Conservation (phyloP, 352 stramenopile genomes). For the Globisporangium emineosum region DNA sequence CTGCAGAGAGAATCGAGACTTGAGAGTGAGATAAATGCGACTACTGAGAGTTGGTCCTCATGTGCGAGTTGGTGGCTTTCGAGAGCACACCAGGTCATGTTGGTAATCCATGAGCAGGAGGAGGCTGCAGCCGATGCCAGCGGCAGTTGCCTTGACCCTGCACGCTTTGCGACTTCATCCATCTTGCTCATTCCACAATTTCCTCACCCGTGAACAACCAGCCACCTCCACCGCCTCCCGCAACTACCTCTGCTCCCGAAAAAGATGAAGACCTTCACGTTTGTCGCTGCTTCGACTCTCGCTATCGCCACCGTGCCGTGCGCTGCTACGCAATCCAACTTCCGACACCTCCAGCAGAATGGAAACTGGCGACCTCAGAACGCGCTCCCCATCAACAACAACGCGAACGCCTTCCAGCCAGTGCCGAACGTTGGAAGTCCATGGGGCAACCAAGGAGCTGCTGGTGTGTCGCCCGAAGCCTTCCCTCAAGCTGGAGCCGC, state of each 20-base stretch:
- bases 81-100: not conserved
- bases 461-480: conserved; percentile 1
- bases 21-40: not conserved
- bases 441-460: conserved; percentile 4
- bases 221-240: not conserved
- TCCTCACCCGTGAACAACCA: conserved; percentile 12
- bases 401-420: conserved; percentile 21
- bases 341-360: conserved; percentile 11
- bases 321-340: conserved; percentile 18
- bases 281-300: not conserved
- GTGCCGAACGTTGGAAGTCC: conserved; percentile 25
- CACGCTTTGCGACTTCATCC: not conserved
- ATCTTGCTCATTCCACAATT: conserved; percentile 30
- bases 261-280: conserved; percentile 26
- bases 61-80: not conserved
- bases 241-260: not conserved
- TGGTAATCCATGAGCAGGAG: no score
- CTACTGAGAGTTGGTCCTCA: not conserved
- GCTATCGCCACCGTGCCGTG: not conserved
- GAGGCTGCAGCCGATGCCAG: not conserved
- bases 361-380: conserved; percentile 7
- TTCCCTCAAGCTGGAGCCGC: conserved; percentile 9
- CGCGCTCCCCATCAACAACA: conserved; percentile 6
- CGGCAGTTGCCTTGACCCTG: not conserved
- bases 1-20: not conserved